Evolutionary conservation across 495 filamentous ascomycete species (phyloP), one percentile per base, ranked within the genome.

Genomic region (Annulohypoxylon stygium): DNA sequence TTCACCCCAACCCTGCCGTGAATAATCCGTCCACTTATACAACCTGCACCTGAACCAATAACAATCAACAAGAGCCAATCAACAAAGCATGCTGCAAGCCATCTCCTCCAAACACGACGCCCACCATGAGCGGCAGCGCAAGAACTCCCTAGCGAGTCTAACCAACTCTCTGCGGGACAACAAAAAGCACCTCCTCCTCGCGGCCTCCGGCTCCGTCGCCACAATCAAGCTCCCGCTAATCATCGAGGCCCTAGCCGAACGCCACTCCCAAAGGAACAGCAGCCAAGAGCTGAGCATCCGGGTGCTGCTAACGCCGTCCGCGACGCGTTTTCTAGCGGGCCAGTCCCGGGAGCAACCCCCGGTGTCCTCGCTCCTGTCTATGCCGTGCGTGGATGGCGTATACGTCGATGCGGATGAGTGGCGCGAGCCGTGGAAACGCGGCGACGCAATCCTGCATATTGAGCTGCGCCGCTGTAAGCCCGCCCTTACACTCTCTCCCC

Each of bases 141-240:
- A 78, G 62, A 78, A 76, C 55, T 80, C 80, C 9, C 65, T 83
- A 33, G 69, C 74, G 9, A 68, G 75, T 30, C 71, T 86, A 5
- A 78, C 79, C 0, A 67, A 75, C 20, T 72, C 83, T 4, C 76
- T 80, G 7, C 50, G 85, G 20, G 92, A 96, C 75, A 81, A 83
- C 36, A 94, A 92, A 77, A 82, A 82, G 18, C 93, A 98, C 79
- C 86, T 97, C 14, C 89, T 97, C 18, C 88, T 97, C 48, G 92
- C 91, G 51, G 91, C 91, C 20, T 89, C 48, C 47, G 71, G 83
- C 47, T 87, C 85, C 10, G 94, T 97, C 39, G 95, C 95, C 53
- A 94, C 94, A 8, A 96, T 97, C 81, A 98, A 98, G 76, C 86
- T 98, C 30, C 92, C 92, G 5, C 84, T 86, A 63, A 94, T 97